Conservation (phyloP, 768 basidiomycete species). For the Rhodosporidiobolus sp. region DNA sequence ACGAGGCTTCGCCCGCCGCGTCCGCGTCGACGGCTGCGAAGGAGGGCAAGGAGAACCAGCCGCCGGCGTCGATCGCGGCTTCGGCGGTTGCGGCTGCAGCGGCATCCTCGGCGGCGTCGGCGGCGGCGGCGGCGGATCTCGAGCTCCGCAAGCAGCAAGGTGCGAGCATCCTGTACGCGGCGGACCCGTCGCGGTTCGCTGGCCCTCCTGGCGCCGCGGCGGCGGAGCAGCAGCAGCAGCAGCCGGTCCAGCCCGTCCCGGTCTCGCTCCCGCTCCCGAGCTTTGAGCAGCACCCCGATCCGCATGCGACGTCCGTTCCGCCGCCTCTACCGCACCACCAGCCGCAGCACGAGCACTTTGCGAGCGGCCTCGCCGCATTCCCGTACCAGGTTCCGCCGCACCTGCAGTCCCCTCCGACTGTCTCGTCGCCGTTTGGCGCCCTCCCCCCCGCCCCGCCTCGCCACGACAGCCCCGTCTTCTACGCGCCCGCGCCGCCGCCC, state of each 20-base stretch:
- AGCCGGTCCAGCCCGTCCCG: neutral
- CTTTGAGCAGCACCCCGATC: too few relatives aligned
- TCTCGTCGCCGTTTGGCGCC: slow-evolving; percentile 1
- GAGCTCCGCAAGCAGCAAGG: slow-evolving; percentile 28
- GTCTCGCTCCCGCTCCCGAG: neutral
- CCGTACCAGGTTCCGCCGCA: slow-evolving; percentile 34
- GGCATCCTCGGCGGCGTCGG: too few relatives aligned
- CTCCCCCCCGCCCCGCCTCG: slow-evolving; percentile 2
- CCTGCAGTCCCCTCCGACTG: slow-evolving; percentile 12
- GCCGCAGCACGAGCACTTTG: too few relatives aligned
- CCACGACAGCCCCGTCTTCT: slow-evolving; percentile 31
- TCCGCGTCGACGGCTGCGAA: neutral
- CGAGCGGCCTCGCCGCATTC: too few relatives aligned
- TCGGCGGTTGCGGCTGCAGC: neutral
- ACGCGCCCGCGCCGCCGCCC: neutral
- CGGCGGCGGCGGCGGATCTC: neutral
- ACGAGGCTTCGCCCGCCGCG: neutral
- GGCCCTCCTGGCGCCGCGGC: too few relatives aligned
- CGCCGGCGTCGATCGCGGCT: neutral
- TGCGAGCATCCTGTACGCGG: slow-evolving; percentile 35
- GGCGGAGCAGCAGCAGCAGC: neutral
- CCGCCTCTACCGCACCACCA: neutral
- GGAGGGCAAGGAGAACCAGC: neutral
- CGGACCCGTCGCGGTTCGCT: slow-evolving; percentile 19
- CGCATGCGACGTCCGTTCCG: neutral